A percentile compares a stretch with the other conserved stretches of the same genome.
Conservation (phyloP, 2,329 filamentous ascomycete genomes). For the Claviceps monticola region DNA sequence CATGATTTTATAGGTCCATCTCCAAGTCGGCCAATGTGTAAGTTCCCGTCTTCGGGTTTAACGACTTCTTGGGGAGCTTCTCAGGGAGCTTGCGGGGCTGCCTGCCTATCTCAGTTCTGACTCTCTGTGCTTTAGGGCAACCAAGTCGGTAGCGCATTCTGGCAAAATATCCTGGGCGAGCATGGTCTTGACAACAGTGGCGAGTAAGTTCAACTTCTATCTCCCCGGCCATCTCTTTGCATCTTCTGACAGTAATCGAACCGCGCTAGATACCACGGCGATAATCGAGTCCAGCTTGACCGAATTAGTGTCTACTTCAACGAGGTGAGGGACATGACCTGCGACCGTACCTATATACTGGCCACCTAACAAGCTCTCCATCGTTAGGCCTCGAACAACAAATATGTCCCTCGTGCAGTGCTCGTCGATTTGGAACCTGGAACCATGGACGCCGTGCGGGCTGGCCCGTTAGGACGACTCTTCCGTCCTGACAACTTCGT, state of each 20-base stretch:
- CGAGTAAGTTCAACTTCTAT: constrained; percentile 28
- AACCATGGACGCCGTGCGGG: constrained; percentile 98
- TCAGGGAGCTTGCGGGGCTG: too few species aligned
- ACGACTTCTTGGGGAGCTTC: neutral
- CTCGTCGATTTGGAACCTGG: constrained; percentile 98
- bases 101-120: neutral
- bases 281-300: constrained; percentile 96
- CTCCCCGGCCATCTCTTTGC: neutral
- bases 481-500: constrained; percentile 99
- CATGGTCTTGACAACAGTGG: constrained; percentile 95
- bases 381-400: constrained; percentile 76
- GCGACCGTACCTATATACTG: neutral
- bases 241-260: neutral
- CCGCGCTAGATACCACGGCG: constrained; percentile 63
- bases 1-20: constrained; percentile 64
- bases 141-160: constrained; percentile 99
- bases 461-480: constrained; percentile 93
- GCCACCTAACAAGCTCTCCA: neutral
- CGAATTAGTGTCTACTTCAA: constrained; percentile 99
- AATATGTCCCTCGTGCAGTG: constrained; percentile 97
- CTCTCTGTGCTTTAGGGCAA: constrained; percentile 58
- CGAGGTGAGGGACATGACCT: constrained; percentile 28
- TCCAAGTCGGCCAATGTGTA: constrained; percentile 99
- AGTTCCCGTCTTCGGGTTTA: constrained; percentile 18
- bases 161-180: constrained; percentile 77